These are phyloP conservation scores for Aspergillus chevalieri DNA, from an alignment of 2,329 filamentous ascomycete genomes.

Conservation along the genomic window DNA sequence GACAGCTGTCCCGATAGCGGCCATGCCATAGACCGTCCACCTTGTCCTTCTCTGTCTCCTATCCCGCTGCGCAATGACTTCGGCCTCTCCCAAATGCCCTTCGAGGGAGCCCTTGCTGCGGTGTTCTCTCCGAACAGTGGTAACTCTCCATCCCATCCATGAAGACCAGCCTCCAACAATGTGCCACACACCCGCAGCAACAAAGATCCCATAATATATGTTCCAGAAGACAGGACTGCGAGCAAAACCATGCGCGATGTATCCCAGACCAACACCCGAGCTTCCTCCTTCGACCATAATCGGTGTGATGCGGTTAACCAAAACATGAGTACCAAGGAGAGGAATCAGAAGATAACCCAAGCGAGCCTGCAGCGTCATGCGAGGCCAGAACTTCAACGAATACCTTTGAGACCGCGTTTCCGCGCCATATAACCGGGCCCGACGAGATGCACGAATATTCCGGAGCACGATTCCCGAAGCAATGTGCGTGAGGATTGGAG, in stretches of 20 bases:
- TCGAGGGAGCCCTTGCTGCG: constrained; percentile 25
- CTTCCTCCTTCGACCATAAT: constrained; percentile 73
- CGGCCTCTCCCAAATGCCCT: constrained; percentile 26
- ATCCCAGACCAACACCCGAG: constrained; percentile 77
- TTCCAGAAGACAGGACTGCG: constrained; percentile 62
- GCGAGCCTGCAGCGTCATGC: constrained; percentile 61
- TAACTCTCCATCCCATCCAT: constrained; percentile 60
- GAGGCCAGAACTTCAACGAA: constrained; percentile 57
- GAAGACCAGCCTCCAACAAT: constrained; percentile 79
- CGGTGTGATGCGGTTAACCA: constrained; percentile 70
- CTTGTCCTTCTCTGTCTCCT: constrained; percentile 57
- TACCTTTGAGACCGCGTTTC: constrained; percentile 50
- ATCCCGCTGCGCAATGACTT: constrained; percentile 49
- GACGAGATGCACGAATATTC: constrained; percentile 65
- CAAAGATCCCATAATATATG: constrained; percentile 61
- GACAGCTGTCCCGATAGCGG: constrained; percentile 52
- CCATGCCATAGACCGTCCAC: constrained; percentile 64
- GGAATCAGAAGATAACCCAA: constrained; percentile 66
- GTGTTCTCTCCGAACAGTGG: constrained; percentile 24
- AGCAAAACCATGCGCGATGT: constrained; percentile 78
- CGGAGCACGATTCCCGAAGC: constrained; percentile 71
- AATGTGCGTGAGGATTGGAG: constrained; percentile 71
- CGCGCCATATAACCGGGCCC: constrained; percentile 68
- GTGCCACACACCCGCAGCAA: constrained; percentile 66
- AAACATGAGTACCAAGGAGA: constrained; percentile 64